Base-by-base conservation (phyloP, 2,329 filamentous ascomycete species). In the Atkinsonella hypoxylon region DNA sequence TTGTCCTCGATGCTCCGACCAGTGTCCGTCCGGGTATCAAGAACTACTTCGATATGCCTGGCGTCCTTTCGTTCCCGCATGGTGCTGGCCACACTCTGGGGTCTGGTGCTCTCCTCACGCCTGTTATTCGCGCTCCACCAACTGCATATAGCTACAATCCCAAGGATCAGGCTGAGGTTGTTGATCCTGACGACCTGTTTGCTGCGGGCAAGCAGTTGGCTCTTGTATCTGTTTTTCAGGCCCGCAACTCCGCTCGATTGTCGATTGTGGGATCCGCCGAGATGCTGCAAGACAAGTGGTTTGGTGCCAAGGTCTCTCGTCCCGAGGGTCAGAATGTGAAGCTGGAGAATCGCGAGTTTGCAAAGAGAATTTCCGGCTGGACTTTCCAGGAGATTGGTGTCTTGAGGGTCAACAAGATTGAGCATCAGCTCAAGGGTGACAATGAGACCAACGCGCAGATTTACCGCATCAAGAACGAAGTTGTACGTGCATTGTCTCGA, bases 381-480 rank as follows among this genome's bases (percentile, higher is more conserved):
- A 82, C 90, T 0, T 98, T 98, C 75, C 83, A 95, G 70, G 93
- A 98, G 73, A 79, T 84, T 50, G 93, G 93, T 59, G 88, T 98
- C 11, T 67, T 98, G 59, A 85, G 86, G 60, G 87, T 95, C 60
- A 88, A 88, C 64, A 80, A 77, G 61, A 77, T 97, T 56, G 79
- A 89, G 70, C 93, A 98, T 70, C 83, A 83, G 62, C 70, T 83
- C 49, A 55, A 61, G 47, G 73, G 68, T n/a, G 64, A 64, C 45
- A 77, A 79, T 55, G 76, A 77, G 56, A 77, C 79, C 56, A 96
- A 96, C 73, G 90, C 91, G 10, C 79, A 73, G 51, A 90, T 97
- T 58, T 98, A 98, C 73, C 81, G 93, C 57, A 83, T 98, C 66
- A 98, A 97, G 79, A 95, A 89, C 70, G 85, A 96, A 64, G 90